Evolutionary conservation across 345 rosid genomes (phyloP).

Genomic region (Luvunga scandens): DNA sequence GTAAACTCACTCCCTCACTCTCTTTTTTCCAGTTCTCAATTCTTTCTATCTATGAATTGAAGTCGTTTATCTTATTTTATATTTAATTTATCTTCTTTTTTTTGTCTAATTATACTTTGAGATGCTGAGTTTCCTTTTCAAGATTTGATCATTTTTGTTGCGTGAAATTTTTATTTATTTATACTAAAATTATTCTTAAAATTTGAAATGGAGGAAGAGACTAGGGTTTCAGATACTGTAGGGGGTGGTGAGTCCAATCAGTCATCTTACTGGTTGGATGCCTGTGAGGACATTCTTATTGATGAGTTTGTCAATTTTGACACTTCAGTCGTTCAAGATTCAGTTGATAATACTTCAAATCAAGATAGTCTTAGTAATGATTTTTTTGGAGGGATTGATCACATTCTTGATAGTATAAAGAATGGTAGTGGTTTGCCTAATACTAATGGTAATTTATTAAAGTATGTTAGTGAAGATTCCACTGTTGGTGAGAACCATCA

Average conservation of each 20-base stretch:
- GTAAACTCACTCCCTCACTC: conserved; percentile 22
- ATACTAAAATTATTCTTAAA: background rate
- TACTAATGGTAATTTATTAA: conserved; percentile 3
- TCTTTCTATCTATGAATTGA: conserved; percentile 20
- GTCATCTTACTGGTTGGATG: conserved; percentile 93
- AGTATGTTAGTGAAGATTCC: conserved; percentile 26
- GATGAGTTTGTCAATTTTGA: conserved; percentile 68
- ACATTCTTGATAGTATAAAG: conserved; percentile 80
- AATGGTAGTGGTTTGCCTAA: conserved; percentile 63
- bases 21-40: background rate
- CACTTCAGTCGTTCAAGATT: conserved; percentile 45
- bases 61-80: background rate
- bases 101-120: background rate
- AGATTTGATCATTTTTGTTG: conserved; percentile 5
- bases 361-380: conserved; percentile 43
- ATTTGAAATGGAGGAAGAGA: conserved; percentile 47
- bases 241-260: conserved; percentile 26
- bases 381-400: conserved; percentile 93
- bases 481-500: conserved; percentile 18
- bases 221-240: conserved; percentile 35
- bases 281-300: conserved; percentile 73
- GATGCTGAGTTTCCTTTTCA: background rate
- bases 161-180: background rate
- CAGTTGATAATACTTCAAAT: conserved; percentile 38
- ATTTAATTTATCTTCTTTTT: background rate